Percentiles rank a stretch among this genome's conserved stretches.
Evolutionary conservation across 1,139 yeast genomes (phyloP).

Genomic region (Scheffersomyces stambukii): DNA sequence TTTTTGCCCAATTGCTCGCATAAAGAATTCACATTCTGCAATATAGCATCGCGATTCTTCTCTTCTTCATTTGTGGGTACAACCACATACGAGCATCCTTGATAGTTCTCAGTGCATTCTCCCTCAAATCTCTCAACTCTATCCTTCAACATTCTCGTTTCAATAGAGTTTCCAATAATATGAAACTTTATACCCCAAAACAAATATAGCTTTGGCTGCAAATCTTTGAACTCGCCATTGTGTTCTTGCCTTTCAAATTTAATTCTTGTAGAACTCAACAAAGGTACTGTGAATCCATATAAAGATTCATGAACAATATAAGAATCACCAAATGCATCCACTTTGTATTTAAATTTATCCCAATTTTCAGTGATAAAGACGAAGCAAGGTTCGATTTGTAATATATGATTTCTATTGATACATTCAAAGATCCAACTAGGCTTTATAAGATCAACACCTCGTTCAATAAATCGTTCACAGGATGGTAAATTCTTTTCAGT

Average conservation of each 20-base stretch:
- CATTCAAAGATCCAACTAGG: constrained; percentile 78
- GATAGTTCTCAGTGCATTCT: constrained; percentile 10
- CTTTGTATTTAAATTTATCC: constrained; percentile 14
- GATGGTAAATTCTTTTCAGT: constrained; percentile 49
- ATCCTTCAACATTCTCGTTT: constrained; percentile 10
- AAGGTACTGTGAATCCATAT: no score
- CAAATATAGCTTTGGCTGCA: constrained; percentile 18
- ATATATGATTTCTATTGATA: constrained; percentile 33
- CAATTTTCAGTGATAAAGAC: constrained; percentile 28
- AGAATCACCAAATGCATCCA: constrained; percentile 58
- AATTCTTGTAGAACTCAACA: constrained; percentile 2
- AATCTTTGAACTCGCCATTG: no score
- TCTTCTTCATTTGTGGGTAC: constrained; percentile 7
- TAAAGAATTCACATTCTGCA: constrained; percentile 12
- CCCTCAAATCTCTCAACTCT: constrained; percentile 35
- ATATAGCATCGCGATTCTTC: constrained; percentile 5
- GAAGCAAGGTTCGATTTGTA: constrained; percentile 61
- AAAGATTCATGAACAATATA: constrained; percentile 22
- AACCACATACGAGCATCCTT: constrained; percentile 24
- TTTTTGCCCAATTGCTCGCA: constrained; percentile 18
- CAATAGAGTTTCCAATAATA: constrained; percentile 14
- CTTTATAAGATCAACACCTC: constrained; percentile 55
- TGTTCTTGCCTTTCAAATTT: no score
- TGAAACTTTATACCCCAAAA: constrained; percentile 21
- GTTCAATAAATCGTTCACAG: constrained; percentile 36